phyloP scores from a whole-genome alignment of 257 asterid genomes.

The Apocynum venetum region DNA sequence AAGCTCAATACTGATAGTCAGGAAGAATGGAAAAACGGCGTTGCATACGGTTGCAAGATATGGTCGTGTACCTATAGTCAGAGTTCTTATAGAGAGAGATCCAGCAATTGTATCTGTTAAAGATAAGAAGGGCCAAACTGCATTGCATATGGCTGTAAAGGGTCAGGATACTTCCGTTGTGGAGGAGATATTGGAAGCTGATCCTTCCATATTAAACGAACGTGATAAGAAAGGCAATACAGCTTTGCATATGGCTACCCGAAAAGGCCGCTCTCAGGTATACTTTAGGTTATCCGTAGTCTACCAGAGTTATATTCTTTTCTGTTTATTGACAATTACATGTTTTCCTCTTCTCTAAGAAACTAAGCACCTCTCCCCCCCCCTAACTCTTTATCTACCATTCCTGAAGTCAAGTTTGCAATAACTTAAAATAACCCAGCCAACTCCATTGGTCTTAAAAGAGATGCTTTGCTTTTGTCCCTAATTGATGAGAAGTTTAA shows the following conservation, averaged over 20 bases:
- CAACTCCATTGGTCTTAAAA: no score
- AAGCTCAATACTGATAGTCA: constrained; percentile 56
- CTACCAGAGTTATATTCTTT: constrained; percentile 5
- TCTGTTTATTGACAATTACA: neutral
- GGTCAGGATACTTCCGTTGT: constrained; percentile 77
- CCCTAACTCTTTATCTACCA: no score
- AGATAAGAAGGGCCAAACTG: constrained; percentile 97
- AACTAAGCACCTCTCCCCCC: no score
- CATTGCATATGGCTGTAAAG: constrained; percentile 98
- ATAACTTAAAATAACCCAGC: no score
- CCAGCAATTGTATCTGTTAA: constrained; percentile 67
- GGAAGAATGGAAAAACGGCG: constrained; percentile 93
- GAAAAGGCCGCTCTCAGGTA: constrained; percentile 91
- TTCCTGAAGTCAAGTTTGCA: no score
- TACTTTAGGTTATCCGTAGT: neutral
- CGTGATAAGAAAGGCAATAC: constrained; percentile 95
- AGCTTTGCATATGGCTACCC: constrained; percentile 84
- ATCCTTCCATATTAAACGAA: constrained; percentile 64
- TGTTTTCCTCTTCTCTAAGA: no score
- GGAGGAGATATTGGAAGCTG: constrained; percentile 75
- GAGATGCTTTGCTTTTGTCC: no score
- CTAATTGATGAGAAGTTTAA: no score
- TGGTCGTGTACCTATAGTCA: constrained; percentile 63
- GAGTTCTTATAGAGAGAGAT: constrained; percentile 67
- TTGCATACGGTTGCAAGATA: constrained; percentile 90